phyloP scores from a whole-genome alignment of 2,329 filamentous ascomycete genomes.

The Fusarium sp. region DNA sequence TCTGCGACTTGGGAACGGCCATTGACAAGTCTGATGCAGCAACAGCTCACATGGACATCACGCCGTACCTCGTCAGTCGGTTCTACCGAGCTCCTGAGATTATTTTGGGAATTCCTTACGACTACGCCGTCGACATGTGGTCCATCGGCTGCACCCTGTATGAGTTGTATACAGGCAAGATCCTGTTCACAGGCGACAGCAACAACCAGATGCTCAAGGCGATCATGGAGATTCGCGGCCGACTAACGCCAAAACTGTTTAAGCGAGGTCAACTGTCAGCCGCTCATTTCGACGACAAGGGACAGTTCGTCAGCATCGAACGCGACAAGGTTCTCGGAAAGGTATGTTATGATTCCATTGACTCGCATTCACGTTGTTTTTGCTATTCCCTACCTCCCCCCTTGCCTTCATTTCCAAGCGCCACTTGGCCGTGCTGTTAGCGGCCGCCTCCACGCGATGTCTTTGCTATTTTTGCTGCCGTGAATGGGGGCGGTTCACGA shows the following conservation, averaged over 20 bases:
- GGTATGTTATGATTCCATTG: conserved; percentile 63
- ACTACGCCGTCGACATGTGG: conserved; percentile 97
- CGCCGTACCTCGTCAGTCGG: conserved; percentile 94
- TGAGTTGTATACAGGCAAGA: conserved; percentile 97
- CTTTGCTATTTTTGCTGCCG: conserved; percentile 45
- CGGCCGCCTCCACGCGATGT: conserved; percentile 28
- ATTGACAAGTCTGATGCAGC: conserved; percentile 86
- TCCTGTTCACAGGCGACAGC: conserved; percentile 92
- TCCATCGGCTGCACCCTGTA: conserved; percentile 97
- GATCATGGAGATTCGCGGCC: conserved; percentile 96
- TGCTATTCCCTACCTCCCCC: conserved; percentile 33
- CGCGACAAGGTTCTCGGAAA: conserved; percentile 90
- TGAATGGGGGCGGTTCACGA: conserved; percentile 35
- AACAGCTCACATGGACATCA: conserved; percentile 84
- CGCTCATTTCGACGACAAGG: conserved; percentile 87
- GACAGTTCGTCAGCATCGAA: conserved; percentile 89
- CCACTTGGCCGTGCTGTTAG: conserved; percentile 21
- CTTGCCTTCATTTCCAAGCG: conserved; percentile 38
- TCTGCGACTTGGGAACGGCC: conserved; percentile 97
- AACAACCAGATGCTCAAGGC: conserved; percentile 99
- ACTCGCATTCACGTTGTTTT: conserved; percentile 34
- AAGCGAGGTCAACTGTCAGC: conserved; percentile 84
- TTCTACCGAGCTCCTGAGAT: conserved; percentile 98
- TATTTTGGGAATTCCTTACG: conserved; percentile 95
- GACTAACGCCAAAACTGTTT: conserved; percentile 90